Percentiles rank a stretch among this genome's conserved stretches.
These are phyloP conservation scores for Candida pseudofarinosa DNA, from an alignment of 805 yeast genomes.

Conservation along the genomic window DNA sequence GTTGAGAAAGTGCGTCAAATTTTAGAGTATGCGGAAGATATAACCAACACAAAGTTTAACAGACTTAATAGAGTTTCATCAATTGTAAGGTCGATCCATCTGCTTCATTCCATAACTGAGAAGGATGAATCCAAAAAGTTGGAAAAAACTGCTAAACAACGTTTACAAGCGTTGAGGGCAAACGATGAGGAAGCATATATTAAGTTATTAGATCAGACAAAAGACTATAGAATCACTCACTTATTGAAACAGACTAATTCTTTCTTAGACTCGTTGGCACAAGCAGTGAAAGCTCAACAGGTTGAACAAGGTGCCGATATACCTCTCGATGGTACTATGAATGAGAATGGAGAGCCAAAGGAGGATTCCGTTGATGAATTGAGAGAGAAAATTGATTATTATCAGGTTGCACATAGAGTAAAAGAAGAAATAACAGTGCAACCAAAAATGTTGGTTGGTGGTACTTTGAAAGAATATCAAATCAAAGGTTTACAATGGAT, in stretches of 20 bases:
- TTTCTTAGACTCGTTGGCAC: constrained; percentile 73
- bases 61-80: constrained; percentile 22
- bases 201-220: constrained; percentile 78
- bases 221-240: constrained; percentile 84
- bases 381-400: constrained; percentile 69
- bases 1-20: constrained; percentile 41
- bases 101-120: constrained; percentile 56
- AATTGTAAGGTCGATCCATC: constrained; percentile 32
- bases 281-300: constrained; percentile 77
- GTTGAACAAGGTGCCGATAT: constrained; percentile 35
- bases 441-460: constrained; percentile 70
- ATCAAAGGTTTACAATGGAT: constrained; percentile 63
- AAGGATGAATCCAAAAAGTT: constrained; percentile 72
- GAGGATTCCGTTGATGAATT: constrained; percentile 47
- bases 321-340: constrained; percentile 22
- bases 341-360: constrained; percentile 17
- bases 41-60: constrained; percentile 16
- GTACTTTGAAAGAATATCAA: constrained; percentile 74
- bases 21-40: constrained; percentile 22
- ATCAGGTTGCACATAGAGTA: constrained; percentile 75
- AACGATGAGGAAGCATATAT: constrained; percentile 87
- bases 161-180: constrained; percentile 81
- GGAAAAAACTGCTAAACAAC: constrained; percentile 80
- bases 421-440: constrained; percentile 65
- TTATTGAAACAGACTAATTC: constrained; percentile 74